Conservation (phyloP, 2,329 filamentous ascomycete genomes). For the Ophiosphaerella herpotricha region DNA sequence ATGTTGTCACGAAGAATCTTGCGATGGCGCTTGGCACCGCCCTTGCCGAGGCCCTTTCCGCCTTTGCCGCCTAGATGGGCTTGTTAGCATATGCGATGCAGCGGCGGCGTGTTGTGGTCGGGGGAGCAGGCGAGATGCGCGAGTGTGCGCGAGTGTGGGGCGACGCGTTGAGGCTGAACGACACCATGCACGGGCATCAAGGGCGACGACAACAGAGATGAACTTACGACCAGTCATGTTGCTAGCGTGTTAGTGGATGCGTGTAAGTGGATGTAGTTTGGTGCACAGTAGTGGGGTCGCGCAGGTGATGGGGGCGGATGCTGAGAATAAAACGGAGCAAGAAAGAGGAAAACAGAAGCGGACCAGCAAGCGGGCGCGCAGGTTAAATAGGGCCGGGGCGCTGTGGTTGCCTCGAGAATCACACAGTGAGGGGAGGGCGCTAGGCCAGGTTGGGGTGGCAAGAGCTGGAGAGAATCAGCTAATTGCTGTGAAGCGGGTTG, state of each 20-base stretch:
- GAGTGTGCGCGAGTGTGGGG: constrained; percentile 9
- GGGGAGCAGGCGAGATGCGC: constrained; percentile 11
- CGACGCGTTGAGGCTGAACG: constrained; percentile 25
- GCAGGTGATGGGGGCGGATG: constrained; percentile 3
- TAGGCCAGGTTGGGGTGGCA: constrained; percentile 29
- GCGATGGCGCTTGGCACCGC: constrained; percentile 59
- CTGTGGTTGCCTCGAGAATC: constrained; percentile 32
- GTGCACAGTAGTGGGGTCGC: constrained; percentile 17
- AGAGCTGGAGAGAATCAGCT: constrained; percentile 22
- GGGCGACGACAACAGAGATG: no score
- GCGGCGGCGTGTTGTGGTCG: constrained; percentile 14
- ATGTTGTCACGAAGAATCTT: constrained; percentile 62
- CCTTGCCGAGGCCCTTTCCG: constrained; percentile 60
- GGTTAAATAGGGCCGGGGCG: constrained; percentile 26
- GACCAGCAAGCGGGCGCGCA: constrained; percentile 18
- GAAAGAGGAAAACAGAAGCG: constrained; percentile 22
- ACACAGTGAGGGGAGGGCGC: constrained; percentile 21
- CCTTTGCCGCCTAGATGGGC: constrained; percentile 52
- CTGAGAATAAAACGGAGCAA: constrained; percentile 17
- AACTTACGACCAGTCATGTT: constrained; percentile 52
- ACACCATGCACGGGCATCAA: constrained; percentile 20
- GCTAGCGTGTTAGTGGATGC: constrained; percentile 32
- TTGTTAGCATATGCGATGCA: constrained; percentile 9
- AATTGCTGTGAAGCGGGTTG: background rate
- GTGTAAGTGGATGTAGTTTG: constrained; percentile 23